These are phyloP conservation scores for Trypanosoma conorhini DNA, from an alignment of 208 protist species.

Conservation along the genomic window DNA sequence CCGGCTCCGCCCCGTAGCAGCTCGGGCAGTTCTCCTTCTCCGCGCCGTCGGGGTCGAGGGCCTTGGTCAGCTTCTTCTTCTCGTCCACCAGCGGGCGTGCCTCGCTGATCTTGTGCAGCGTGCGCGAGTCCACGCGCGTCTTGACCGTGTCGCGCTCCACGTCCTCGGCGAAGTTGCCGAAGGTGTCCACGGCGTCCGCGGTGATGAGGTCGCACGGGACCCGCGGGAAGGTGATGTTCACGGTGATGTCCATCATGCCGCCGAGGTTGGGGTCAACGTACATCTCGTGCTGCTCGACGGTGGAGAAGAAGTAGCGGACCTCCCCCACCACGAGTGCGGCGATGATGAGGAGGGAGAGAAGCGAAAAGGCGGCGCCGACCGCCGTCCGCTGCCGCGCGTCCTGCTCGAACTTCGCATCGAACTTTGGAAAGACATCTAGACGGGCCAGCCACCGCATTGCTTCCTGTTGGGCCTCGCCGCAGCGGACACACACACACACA, in stretches of 20 bases:
- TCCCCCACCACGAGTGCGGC: conserved; percentile 61
- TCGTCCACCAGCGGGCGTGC: conserved; percentile 44
- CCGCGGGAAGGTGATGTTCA: conserved; percentile 79
- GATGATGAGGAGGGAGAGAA: conserved; percentile 53
- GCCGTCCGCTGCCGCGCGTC: conserved; percentile 66
- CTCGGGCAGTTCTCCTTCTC: conserved; percentile 70
- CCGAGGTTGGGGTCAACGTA: conserved; percentile 68
- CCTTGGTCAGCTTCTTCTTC: conserved; percentile 39
- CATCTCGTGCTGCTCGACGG: conserved; percentile 65
- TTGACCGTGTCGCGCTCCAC: conserved; percentile 50
- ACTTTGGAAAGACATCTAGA: conserved; percentile 92
- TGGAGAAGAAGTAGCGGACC: conserved; percentile 65
- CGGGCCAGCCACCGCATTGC: conserved; percentile 29
- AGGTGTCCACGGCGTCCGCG: conserved; percentile 71
- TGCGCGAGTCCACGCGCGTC: conserved; percentile 45
- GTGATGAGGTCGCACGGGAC: conserved; percentile 81
- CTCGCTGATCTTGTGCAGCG: conserved; percentile 35
- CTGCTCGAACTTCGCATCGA: conserved; percentile 80
- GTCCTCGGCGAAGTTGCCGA: conserved; percentile 45
- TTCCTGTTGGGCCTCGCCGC: background rate
- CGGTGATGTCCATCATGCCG: conserved; percentile 54
- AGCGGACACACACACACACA: background rate
- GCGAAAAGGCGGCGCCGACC: conserved; percentile 52
- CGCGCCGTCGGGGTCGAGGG: conserved; percentile 43
- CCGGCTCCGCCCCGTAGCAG: conserved; percentile 77